phyloP scores from a whole-genome alignment of 2,329 filamentous ascomycete species.

The Claviceps monticola region DNA sequence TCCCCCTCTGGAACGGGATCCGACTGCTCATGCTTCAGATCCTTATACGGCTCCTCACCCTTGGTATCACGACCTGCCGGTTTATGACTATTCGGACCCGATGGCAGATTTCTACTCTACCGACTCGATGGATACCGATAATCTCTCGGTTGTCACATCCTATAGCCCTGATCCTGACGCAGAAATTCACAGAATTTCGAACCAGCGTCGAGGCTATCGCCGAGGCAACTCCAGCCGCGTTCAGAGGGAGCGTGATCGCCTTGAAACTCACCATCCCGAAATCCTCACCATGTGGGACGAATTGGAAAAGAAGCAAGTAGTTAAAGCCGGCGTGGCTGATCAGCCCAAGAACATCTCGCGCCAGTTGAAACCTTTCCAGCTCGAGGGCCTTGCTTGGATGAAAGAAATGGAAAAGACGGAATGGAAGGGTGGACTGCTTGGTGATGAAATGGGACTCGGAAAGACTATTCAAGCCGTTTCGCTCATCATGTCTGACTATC shows the following conservation, averaged over 20 bases:
- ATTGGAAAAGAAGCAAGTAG: conserved; percentile 51
- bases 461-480: conserved; percentile 98
- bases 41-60: too few species aligned
- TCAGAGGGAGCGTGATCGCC: conserved; percentile 44
- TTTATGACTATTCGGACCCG: too few species aligned
- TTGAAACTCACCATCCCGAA: conserved; percentile 65
- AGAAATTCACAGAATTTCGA: conserved; percentile 10
- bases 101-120: too few species aligned
- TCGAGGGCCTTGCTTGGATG: conserved; percentile 94
- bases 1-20: too few species aligned
- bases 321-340: conserved; percentile 36
- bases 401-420: conserved; percentile 69
- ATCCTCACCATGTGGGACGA: conserved; percentile 76
- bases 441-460: conserved; percentile 97
- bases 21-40: too few species aligned
- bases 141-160: too few species aligned
- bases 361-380: conserved; percentile 81
- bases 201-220: conserved; percentile 22
- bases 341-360: conserved; percentile 62
- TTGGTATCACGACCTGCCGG: too few species aligned
- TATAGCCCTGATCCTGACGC: not conserved
- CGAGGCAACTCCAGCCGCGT: conserved; percentile 13
- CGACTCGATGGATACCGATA: too few species aligned
- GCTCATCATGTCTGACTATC: conserved; percentile 94
- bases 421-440: conserved; percentile 81